Evolutionary conservation across 305 asterid genomes (phyloP), one percentile per base, ranked within the genome.

Genomic region (Fraxinus velutina): DNA sequence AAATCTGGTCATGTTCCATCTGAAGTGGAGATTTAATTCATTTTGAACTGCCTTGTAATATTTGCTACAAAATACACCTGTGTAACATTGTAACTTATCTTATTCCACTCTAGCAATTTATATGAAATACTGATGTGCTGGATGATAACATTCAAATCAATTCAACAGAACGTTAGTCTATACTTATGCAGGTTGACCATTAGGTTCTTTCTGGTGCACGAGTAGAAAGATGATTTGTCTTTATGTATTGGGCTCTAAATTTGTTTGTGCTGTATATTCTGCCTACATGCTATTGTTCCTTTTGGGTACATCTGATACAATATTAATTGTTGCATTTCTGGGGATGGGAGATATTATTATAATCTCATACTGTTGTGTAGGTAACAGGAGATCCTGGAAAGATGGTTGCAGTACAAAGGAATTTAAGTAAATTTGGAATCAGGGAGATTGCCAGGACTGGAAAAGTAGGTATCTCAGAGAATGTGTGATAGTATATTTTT

Each of bases 371-470:
- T 85, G 44, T 82, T 75, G 72, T 77, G 75, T 76, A 95, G 98
- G 96, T 95, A 55, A 95, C 99, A 47, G 99, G 99, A 80, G 99
- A 95, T 90, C 99, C 99, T 55, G 98, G 99, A 80, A 95, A 95
- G 91, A 89, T 94, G 90, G 97, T 92, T 85, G 97, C 98, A 21
- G 93, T 89, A 76, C 93, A 91, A 79, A 92, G 94, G 86, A 95
- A 92, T 86, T 91, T 95, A 64, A 88, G 96, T 84, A 95, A 94
- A 86, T 94, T 95, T 88, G 99, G 99, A 77, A 92, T 95, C 64
- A 92, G 88, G 87, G 99, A 95, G 89, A 90, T 94, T 85, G 99
- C 97, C 64, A 89, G 99, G 88, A 95, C 99, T 13, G 99, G 99
- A 85, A 95, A 95, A 93, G 99, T 93, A 82, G 75, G 76, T 79